Conservation (phyloP, 345 rosid genomes). For the Lepidium africanum region DNA sequence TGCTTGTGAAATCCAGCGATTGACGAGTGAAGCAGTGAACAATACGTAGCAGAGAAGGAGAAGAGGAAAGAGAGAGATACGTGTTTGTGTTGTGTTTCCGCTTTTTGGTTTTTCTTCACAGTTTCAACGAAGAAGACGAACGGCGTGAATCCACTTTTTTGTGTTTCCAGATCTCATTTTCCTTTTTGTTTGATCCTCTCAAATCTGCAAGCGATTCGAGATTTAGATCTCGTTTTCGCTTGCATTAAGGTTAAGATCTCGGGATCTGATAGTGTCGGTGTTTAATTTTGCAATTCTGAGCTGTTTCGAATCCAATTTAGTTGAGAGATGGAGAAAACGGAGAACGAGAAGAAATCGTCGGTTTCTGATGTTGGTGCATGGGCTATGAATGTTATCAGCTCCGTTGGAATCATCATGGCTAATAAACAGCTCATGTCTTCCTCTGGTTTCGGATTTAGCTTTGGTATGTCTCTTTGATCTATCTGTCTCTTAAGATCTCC, state of each 20-base stretch:
- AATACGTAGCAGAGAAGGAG: neutral
- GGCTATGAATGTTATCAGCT: constrained; percentile 89
- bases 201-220: constrained; percentile 5
- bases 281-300: neutral
- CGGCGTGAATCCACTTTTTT: neutral
- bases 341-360: constrained; percentile 57
- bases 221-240: constrained; percentile 27
- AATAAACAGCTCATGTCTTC: constrained; percentile 95
- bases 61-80: neutral
- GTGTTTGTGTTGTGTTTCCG: neutral
- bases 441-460: constrained; percentile 67
- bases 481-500: neutral
- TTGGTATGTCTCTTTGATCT: constrained; percentile 40
- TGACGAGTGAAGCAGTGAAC: constrained; percentile 6
- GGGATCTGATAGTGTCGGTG: constrained; percentile 18
- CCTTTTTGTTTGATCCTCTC: neutral
- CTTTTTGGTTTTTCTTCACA: neutral
- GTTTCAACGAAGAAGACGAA: constrained; percentile 5
- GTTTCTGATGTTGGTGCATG: constrained; percentile 92
- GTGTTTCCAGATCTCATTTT: constrained; percentile 1
- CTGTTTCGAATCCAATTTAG: neutral
- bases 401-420: constrained; percentile 94
- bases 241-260: constrained; percentile 9
- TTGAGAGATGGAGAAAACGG: constrained; percentile 27
- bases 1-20: constrained; percentile 4